phyloP scores from a whole-genome alignment of 306 rosid species.

The Ochetophila trinervis region DNA sequence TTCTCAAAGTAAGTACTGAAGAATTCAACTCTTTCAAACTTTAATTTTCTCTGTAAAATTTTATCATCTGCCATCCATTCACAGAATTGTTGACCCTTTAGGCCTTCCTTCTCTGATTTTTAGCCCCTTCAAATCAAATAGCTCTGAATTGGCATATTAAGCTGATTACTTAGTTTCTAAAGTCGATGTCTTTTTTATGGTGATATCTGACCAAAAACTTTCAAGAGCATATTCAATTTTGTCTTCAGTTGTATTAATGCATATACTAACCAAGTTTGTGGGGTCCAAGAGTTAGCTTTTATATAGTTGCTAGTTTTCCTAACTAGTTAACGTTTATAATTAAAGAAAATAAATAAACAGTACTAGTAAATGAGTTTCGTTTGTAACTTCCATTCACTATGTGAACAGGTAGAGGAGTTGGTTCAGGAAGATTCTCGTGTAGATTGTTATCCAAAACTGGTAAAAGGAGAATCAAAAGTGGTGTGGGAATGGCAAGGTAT shows the following conservation, averaged over 20 bases:
- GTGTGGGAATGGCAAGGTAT: slow-evolving; percentile 94
- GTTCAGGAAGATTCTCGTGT: slow-evolving; percentile 87
- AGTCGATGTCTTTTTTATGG: too few relatives aligned
- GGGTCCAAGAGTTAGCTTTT: slow-evolving; percentile 9
- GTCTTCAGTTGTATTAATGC: too few relatives aligned
- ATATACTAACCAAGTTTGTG: slow-evolving; percentile 2
- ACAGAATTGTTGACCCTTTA: too few relatives aligned
- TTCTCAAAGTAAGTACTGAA: too few relatives aligned
- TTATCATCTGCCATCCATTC: too few relatives aligned
- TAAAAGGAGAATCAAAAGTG: slow-evolving; percentile 88
- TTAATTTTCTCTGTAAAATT: too few relatives aligned
- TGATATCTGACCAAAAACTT: neutral
- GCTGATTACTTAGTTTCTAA: too few relatives aligned
- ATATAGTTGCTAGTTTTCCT: neutral
- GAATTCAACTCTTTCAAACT: too few relatives aligned
- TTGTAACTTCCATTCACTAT: slow-evolving; percentile 17
- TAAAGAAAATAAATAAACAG: slow-evolving; percentile 3
- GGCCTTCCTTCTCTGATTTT: too few relatives aligned
- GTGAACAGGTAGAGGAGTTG: slow-evolving; percentile 75
- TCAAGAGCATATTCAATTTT: neutral
- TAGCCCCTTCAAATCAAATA: too few relatives aligned
- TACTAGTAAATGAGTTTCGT: slow-evolving; percentile 13
- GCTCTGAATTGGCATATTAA: too few relatives aligned
- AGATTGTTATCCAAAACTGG: slow-evolving; percentile 80
- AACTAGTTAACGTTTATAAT: neutral